Conservation (phyloP, 306 rosid species). For the Bauhinia variegata region DNA sequence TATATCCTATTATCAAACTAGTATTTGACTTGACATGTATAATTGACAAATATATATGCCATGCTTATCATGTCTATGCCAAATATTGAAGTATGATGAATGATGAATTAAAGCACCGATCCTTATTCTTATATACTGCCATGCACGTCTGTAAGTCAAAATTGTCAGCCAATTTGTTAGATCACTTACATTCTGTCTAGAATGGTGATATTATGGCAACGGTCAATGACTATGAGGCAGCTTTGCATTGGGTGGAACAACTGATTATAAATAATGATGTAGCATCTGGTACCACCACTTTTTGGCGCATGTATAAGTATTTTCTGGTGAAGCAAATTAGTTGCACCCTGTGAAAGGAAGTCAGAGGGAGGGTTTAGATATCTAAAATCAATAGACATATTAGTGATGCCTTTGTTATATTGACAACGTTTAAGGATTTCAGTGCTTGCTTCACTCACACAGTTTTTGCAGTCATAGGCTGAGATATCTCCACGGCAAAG, state of each 20-base stretch:
- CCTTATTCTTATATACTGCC: background rate
- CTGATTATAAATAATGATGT: background rate
- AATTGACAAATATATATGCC: background rate
- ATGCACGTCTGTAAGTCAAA: background rate
- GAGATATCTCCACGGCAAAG: no score
- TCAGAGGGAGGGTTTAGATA: no score
- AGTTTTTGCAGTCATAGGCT: no score
- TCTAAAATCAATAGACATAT: no score
- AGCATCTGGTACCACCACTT: no score
- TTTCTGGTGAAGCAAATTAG: background rate
- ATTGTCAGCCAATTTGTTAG: background rate
- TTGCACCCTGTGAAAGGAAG: no score
- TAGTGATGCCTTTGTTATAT: no score
- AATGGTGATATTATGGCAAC: background rate
- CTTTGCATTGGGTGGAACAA: background rate
- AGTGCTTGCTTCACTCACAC: no score
- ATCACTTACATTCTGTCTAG: background rate
- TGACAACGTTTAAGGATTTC: no score
- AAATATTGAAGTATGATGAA: conserved; percentile 12
- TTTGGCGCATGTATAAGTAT: background rate
- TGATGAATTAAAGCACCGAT: background rate
- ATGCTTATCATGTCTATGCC: background rate
- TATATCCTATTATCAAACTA: background rate
- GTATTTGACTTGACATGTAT: conserved; percentile 4
- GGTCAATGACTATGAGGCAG: background rate